A percentile compares a stretch with the other conserved stretches of the same genome.
phyloP scores from a whole-genome alignment of 768 basidiomycete species.

The Lentinula raphanica region DNA sequence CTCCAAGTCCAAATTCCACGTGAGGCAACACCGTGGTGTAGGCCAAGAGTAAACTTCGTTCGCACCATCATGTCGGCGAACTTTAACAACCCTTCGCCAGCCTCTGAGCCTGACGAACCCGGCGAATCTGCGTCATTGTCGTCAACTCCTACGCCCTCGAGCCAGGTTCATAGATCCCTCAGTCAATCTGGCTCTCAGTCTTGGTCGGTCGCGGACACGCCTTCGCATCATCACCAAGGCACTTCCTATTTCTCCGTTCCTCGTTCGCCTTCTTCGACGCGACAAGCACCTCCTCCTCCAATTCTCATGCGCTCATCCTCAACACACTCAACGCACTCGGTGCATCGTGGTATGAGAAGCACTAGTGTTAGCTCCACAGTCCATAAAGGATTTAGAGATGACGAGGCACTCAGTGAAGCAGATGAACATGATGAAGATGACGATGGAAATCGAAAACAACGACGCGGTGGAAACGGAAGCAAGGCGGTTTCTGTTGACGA shows the following conservation, averaged over 20 bases:
- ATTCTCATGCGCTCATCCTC: slow-evolving; percentile 49
- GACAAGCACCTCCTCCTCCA: slow-evolving; percentile 25
- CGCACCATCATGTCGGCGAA: slow-evolving; percentile 5
- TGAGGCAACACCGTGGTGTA: too few species aligned
- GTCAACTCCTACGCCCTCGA: slow-evolving; percentile 41
- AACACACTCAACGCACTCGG: slow-evolving; percentile 37
- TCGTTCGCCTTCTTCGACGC: slow-evolving; percentile 35
- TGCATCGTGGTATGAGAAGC: slow-evolving; percentile 48
- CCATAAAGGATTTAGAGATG: slow-evolving; percentile 39
- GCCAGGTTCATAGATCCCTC: slow-evolving; percentile 35
- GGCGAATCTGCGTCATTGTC: slow-evolving; percentile 19
- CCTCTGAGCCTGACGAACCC: slow-evolving; percentile 30
- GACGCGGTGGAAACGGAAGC: slow-evolving; percentile 21
- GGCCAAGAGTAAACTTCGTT: too few species aligned
- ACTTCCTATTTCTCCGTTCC: slow-evolving; percentile 56
- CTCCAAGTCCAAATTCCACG: too few species aligned
- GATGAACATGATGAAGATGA: slow-evolving; percentile 49
- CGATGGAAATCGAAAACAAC: slow-evolving; percentile 31
- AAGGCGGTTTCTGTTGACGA: slow-evolving; percentile 37
- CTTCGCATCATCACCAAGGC: slow-evolving; percentile 62
- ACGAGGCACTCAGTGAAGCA: slow-evolving; percentile 45
- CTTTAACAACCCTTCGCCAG: slow-evolving; percentile 8
- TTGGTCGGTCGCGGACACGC: slow-evolving; percentile 50
- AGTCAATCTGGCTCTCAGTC: slow-evolving; percentile 29
- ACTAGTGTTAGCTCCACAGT: slow-evolving; percentile 55